Evolutionary conservation across 2,329 filamentous ascomycete genomes (phyloP).

Genomic region (Zalaria obscura): DNA sequence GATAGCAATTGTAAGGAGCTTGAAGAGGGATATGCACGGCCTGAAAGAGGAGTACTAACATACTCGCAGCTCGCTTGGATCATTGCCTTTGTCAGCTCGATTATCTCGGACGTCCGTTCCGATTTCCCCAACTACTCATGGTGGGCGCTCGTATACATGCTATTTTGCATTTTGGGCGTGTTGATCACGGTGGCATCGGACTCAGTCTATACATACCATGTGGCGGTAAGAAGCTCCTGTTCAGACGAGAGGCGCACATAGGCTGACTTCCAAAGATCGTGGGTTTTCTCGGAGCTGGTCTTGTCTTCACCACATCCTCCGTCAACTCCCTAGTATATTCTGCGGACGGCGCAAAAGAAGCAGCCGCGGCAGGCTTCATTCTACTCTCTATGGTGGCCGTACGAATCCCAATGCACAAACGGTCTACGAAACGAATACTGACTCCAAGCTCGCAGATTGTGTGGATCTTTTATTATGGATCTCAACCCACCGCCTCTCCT

Average conservation of each 20-base stretch:
- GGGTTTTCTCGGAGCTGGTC: constrained; percentile 68
- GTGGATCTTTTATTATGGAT: constrained; percentile 99
- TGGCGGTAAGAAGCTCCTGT: constrained; percentile 45
- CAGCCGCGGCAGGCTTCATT: constrained; percentile 84
- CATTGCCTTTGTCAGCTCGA: constrained; percentile 76
- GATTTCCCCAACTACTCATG: constrained; percentile 76
- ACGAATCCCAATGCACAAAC: constrained; percentile 11
- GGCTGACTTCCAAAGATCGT: constrained; percentile 44
- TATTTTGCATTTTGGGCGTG: constrained; percentile 69
- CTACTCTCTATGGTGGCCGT: constrained; percentile 86
- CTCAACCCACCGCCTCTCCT: constrained; percentile 70
- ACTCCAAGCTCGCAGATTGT: constrained; percentile 51
- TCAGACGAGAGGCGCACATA: background rate
- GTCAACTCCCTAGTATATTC: constrained; percentile 80
- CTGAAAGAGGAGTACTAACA: constrained; percentile 5
- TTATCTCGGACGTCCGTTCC: constrained; percentile 50
- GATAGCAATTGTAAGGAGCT: constrained; percentile 63
- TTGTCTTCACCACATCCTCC: constrained; percentile 73
- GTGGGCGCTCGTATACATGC: constrained; percentile 79
- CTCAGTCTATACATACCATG: constrained; percentile 74
- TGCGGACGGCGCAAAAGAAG: constrained; percentile 54
- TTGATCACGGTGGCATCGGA: constrained; percentile 74
- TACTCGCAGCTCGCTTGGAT: constrained; percentile 71
- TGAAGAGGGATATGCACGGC: background rate
- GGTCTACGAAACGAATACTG: constrained; percentile 8